Conservation (phyloP, 176 grass and related monocot species). For the Juncus inflexus region DNA sequence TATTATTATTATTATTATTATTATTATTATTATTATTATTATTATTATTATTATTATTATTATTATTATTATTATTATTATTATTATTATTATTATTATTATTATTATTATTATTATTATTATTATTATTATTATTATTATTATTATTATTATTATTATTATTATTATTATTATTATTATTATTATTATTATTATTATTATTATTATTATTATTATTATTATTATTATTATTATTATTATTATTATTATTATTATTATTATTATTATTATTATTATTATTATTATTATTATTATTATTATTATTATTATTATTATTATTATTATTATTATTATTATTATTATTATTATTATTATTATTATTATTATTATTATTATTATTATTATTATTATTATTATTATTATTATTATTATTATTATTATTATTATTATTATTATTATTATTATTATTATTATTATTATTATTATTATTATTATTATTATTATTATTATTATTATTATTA, state of each 20-base stretch:
- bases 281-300: background rate
- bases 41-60: slow-evolving; percentile 15
- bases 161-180: slow-evolving; percentile 16
- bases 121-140: slow-evolving; percentile 7
- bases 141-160: slow-evolving; percentile 11
- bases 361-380: background rate
- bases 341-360: background rate
- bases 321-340: background rate
- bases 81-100: slow-evolving; percentile 16
- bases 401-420: background rate
- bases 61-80: slow-evolving; percentile 19
- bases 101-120: slow-evolving; percentile 11
- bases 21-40: slow-evolving; percentile 19
- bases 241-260: background rate
- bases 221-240: slow-evolving; percentile 15
- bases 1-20: slow-evolving; percentile 15
- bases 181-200: slow-evolving; percentile 15
- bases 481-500: slow-evolving; percentile 8
- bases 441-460: background rate
- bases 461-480: background rate
- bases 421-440: background rate
- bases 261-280: background rate
- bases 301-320: background rate
- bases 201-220: slow-evolving; percentile 19
- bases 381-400: background rate